Evolutionary conservation across 2,329 filamentous ascomycete genomes (phyloP).

Genomic region (Rosellinia necatrix): DNA sequence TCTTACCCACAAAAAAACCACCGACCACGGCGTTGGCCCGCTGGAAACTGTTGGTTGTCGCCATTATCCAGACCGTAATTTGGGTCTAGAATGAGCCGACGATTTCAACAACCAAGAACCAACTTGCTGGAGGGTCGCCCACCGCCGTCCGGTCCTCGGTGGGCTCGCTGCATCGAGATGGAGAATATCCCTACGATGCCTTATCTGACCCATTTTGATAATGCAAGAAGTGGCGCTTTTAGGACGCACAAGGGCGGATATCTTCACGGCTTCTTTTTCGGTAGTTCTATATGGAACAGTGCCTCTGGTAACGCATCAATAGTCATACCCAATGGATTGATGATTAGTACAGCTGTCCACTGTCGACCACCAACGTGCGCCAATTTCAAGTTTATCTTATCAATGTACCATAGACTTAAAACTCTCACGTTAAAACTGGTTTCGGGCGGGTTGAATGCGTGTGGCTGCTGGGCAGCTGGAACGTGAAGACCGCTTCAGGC

Average conservation of each 20-base stretch:
- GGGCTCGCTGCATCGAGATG: slow-evolving; percentile 15
- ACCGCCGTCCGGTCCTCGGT: slow-evolving; percentile 3
- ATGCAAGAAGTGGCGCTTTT: slow-evolving; percentile 6
- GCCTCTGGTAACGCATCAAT: background rate
- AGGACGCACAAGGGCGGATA: background rate
- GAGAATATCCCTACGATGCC: background rate
- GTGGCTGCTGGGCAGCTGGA: background rate
- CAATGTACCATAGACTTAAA: background rate
- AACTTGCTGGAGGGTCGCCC: too few species aligned
- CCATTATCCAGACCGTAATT: background rate
- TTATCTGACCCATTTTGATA: slow-evolving; percentile 19
- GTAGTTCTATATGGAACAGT: too few species aligned
- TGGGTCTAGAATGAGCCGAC: background rate
- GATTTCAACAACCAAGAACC: too few species aligned
- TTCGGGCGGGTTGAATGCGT: background rate
- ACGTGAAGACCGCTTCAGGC: background rate
- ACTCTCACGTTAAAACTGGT: background rate
- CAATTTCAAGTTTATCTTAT: background rate
- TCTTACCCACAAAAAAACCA: slow-evolving; percentile 18
- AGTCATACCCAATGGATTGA: background rate
- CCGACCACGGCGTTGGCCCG: slow-evolving; percentile 18
- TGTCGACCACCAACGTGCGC: too few species aligned
- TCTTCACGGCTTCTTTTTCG: background rate
- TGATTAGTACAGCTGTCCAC: background rate
- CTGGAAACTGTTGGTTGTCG: slow-evolving; percentile 4